phyloP scores from a whole-genome alignment of 306 rosid genomes.

The Hippophae gyantsensis region DNA sequence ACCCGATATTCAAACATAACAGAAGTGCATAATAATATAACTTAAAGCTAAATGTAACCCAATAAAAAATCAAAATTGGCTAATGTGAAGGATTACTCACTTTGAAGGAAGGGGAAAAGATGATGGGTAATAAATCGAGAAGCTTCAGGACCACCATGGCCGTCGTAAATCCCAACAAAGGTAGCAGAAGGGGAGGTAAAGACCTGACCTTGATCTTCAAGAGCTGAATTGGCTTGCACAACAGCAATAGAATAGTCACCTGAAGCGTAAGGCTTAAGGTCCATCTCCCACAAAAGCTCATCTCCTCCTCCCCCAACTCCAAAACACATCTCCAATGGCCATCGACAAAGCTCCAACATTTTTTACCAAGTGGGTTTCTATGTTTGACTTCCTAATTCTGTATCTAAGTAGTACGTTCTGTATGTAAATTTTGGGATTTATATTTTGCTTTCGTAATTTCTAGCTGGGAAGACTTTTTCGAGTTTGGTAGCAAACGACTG shows the following conservation, averaged over 20 bases:
- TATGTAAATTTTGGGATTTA: slow-evolving; percentile 2
- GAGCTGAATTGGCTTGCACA: slow-evolving; percentile 73
- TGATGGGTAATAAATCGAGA: slow-evolving; percentile 43
- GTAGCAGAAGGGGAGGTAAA: slow-evolving; percentile 74
- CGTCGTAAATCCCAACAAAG: slow-evolving; percentile 55
- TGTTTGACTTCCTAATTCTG: neutral
- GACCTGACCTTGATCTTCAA: slow-evolving; percentile 93
- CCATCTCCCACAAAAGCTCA: slow-evolving; percentile 77
- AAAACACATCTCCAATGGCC: slow-evolving; percentile 53
- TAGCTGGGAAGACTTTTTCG: slow-evolving; percentile 12
- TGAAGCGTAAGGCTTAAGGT: slow-evolving; percentile 71
- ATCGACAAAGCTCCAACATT: slow-evolving; percentile 51
- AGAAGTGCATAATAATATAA: neutral
- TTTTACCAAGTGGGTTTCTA: slow-evolving; percentile 6
- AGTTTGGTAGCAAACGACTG: slow-evolving; percentile 16
- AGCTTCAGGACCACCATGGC: slow-evolving; percentile 73
- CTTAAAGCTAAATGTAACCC: neutral
- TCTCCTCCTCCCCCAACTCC: slow-evolving; percentile 40
- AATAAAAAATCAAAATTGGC: neutral
- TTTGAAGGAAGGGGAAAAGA: slow-evolving; percentile 43
- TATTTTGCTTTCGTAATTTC: neutral
- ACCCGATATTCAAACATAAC: neutral
- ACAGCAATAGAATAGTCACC: slow-evolving; percentile 94
- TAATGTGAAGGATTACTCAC: slow-evolving; percentile 19
- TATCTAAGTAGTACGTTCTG: neutral